Evolutionary conservation across 495 filamentous ascomycete species (phyloP), one percentile per base, ranked within the genome.

Genomic region (Talaromyces liani): DNA sequence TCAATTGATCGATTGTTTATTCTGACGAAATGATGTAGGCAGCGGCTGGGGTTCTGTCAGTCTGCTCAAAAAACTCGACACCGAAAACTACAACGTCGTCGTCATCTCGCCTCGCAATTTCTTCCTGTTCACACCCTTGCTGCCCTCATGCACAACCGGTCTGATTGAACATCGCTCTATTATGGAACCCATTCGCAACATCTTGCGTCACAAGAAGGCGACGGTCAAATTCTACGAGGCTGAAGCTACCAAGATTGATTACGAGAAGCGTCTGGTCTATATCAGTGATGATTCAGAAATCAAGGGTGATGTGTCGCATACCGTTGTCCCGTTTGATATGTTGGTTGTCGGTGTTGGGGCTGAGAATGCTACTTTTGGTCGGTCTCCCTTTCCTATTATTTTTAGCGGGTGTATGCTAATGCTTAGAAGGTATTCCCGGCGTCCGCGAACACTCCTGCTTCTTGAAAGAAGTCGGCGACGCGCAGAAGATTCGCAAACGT

Each of bases 131-230:
- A 99, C 95, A 18, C 94, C 94, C 49, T 85, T 99, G 54, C 84
- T 99, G 49, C 94, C 94, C 60, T 96, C 92, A 72, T 98, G 95
- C 78, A 97, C 94, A 25, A 97, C 91, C 59, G 94, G 95, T 73
- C 88, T 90, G 67, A 93, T 99, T 71, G 95, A 99, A 80, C 95
- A 97, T 81, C 91, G 95, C 71, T 96, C 92, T 65, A 98, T 99
- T 75, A 98, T 99, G 93, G 94, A 99, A 81, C 94, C 94, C 29
- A 85, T 99, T 65, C 89, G 94, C 65, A 94, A 93, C 74, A 94
- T 99, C 73, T 80, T 95, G 36, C 88, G 93, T 66, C 89, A 92
- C 75, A 97, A 97, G 84, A 89, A 91, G 75, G 89, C 89, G 57
- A 82, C 86, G 57, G 94, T 96, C 70, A 91, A 92, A 73, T 99